phyloP scores from a whole-genome alignment of 441 rosid species.

The Rhodomyrtus psidioides region DNA sequence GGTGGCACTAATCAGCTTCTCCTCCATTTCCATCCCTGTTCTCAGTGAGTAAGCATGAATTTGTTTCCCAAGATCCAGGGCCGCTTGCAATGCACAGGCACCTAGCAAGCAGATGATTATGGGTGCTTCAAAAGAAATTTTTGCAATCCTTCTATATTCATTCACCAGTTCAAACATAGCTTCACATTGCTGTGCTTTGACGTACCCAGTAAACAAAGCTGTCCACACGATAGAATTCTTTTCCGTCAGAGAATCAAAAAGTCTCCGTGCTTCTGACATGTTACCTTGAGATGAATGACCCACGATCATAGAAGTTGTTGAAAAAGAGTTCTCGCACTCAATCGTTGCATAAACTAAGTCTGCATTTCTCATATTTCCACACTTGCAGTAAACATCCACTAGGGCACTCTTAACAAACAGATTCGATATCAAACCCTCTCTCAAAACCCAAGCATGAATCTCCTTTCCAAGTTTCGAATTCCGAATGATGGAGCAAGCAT shows the following conservation, averaged over 20 bases:
- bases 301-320: conserved; percentile 49
- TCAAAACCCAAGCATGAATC: conserved; percentile 59
- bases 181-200: conserved; percentile 34
- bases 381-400: conserved; percentile 64
- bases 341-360: conserved; percentile 28
- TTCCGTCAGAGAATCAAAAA: conserved; percentile 45
- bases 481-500: conserved; percentile 42
- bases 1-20: conserved; percentile 45
- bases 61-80: conserved; percentile 54
- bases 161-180: conserved; percentile 44
- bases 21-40: conserved; percentile 32
- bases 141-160: conserved; percentile 37
- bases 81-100: conserved; percentile 64
- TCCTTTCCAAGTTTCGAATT: conserved; percentile 47
- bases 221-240: conserved; percentile 61
- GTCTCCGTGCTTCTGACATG: conserved; percentile 48
- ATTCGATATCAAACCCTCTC: conserved; percentile 34
- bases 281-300: conserved; percentile 53
- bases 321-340: conserved; percentile 32
- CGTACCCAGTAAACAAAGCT: conserved; percentile 59
- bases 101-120: conserved; percentile 52
- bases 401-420: conserved; percentile 41
- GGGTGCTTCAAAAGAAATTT: conserved; percentile 29
- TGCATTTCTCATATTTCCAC: conserved; percentile 52
- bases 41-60: conserved; percentile 55